Evolutionary conservation across 257 asterid genomes (phyloP).

Genomic region (Solanum paucissectum): DNA sequence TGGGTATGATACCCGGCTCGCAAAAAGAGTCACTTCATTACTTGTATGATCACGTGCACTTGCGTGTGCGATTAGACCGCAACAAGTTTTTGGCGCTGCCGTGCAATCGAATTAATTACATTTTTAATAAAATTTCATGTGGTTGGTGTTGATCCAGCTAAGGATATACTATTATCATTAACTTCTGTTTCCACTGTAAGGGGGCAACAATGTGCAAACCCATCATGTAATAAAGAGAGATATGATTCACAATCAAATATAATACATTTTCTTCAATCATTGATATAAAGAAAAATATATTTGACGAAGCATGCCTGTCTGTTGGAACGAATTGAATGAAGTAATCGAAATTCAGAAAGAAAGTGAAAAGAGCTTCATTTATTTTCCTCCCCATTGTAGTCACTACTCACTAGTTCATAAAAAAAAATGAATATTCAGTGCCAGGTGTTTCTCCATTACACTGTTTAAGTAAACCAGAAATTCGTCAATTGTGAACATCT

Average conservation of each 20-base stretch:
- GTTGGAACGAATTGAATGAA: background rate
- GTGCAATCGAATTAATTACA: background rate
- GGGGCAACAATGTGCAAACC: background rate
- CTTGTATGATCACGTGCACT: too few species aligned
- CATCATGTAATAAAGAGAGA: background rate
- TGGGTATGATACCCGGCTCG: too few species aligned
- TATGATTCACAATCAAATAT: background rate
- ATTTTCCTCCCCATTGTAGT: background rate
- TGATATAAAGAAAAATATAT: background rate
- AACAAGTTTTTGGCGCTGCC: too few species aligned
- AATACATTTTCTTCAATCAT: background rate
- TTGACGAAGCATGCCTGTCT: background rate
- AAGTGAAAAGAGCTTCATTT: background rate
- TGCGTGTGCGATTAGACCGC: too few species aligned
- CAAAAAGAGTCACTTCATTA: too few species aligned
- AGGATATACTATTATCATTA: background rate
- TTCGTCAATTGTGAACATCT: constrained; percentile 4
- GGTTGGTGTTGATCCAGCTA: background rate
- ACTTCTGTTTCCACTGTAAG: background rate
- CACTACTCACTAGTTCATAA: background rate
- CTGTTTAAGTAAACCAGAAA: background rate
- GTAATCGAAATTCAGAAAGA: background rate
- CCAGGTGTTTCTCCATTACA: background rate
- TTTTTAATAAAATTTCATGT: background rate
- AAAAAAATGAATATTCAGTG: background rate